These are phyloP conservation scores for Curvularia spicifera DNA, from an alignment of 2,329 filamentous ascomycete genomes.

Conservation along the genomic window DNA sequence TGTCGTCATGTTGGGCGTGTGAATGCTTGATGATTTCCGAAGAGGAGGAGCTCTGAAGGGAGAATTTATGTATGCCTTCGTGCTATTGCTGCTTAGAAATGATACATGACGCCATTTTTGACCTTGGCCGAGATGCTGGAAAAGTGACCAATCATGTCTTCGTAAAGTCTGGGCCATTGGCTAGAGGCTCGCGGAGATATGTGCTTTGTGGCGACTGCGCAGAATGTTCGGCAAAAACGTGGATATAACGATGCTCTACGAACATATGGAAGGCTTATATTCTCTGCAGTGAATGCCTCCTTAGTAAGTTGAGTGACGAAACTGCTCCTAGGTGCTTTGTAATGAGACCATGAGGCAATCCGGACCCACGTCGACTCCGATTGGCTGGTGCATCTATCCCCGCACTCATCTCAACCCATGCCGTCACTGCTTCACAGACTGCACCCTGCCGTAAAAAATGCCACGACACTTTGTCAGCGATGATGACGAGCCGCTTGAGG, in stretches of 20 bases:
- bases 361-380: conserved; percentile 13
- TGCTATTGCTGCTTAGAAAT: conserved; percentile 38
- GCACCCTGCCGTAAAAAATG: conserved; percentile 22
- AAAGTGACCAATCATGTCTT: conserved; percentile 25
- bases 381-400: conserved; percentile 15
- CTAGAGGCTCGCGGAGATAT: not conserved
- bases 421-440: conserved; percentile 12
- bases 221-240: not conserved
- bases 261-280: not conserved
- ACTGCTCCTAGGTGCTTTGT: not conserved
- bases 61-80: conserved; percentile 20
- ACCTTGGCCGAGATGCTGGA: conserved; percentile 19
- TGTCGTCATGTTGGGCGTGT: conserved; percentile 60
- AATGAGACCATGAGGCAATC: conserved; percentile 4
- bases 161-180: not conserved
- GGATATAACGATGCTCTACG: not conserved
- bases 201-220: conserved; percentile 10
- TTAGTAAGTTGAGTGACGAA: not conserved
- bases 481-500: conserved; percentile 56
- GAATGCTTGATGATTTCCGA: not conserved
- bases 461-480: conserved; percentile 28
- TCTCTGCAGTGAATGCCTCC: not conserved
- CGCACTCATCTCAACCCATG: conserved; percentile 12
- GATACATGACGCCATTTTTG: conserved; percentile 29
- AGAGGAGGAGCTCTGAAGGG: not conserved